Evolutionary conservation across 2,329 filamentous ascomycete genomes (phyloP).

Genomic region (Colletotrichum nymphaeae): DNA sequence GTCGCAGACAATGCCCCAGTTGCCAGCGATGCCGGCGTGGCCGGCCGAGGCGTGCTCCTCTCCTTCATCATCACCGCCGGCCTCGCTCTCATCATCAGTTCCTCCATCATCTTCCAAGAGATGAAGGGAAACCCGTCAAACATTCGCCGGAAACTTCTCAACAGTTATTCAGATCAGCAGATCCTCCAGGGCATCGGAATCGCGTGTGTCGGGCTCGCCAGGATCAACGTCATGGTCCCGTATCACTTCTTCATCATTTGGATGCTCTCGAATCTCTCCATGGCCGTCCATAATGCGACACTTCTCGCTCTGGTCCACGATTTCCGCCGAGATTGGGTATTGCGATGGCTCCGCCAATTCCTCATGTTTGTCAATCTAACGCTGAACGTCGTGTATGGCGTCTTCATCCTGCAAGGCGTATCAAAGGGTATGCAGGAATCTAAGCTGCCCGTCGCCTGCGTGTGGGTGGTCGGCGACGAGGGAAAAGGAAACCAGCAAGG

Average conservation of each 20-base stretch:
- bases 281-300: slow-evolving; percentile 73
- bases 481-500: slow-evolving; percentile 49
- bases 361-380: slow-evolving; percentile 75
- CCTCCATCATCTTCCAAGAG: slow-evolving; percentile 68
- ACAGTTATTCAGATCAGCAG: slow-evolving; percentile 75
- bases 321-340: slow-evolving; percentile 74
- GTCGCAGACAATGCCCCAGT: slow-evolving; percentile 49
- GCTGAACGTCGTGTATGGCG: slow-evolving; percentile 65
- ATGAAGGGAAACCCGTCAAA: slow-evolving; percentile 58
- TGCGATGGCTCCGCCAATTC: slow-evolving; percentile 73
- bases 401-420: slow-evolving; percentile 68
- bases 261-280: slow-evolving; percentile 74
- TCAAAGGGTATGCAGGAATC: slow-evolving; percentile 60
- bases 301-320: slow-evolving; percentile 74
- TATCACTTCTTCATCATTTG: slow-evolving; percentile 80
- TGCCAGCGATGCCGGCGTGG: slow-evolving; percentile 67
- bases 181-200: slow-evolving; percentile 77
- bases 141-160: slow-evolving; percentile 72
- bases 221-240: slow-evolving; percentile 67
- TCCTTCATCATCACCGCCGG: slow-evolving; percentile 75
- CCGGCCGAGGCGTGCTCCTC: slow-evolving; percentile 68
- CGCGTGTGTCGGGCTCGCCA: slow-evolving; percentile 71
- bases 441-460: slow-evolving; percentile 71
- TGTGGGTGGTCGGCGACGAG: slow-evolving; percentile 58
- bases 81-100: slow-evolving; percentile 65